A percentile compares a stretch with the other conserved stretches of the same genome.
Evolutionary conservation across 768 basidiomycete genomes (phyloP).

Genomic region (Hemileccinum impolitum): DNA sequence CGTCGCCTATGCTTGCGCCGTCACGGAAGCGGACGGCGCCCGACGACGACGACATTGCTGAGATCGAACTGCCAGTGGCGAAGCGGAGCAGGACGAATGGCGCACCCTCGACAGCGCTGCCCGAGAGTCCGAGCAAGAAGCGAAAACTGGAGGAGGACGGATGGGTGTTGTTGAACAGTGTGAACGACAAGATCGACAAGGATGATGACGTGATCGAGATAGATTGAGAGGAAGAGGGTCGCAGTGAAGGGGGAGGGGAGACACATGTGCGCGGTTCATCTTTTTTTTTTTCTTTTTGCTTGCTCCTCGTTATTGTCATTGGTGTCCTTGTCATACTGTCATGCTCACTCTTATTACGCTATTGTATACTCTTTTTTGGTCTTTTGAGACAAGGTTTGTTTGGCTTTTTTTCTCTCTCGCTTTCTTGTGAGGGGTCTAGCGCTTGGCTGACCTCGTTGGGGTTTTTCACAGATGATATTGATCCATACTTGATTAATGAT

Average conservation of each 20-base stretch:
- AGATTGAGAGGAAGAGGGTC: conserved; percentile 48
- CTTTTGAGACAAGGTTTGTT: neutral
- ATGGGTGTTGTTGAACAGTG: conserved; percentile 60
- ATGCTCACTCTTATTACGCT: conserved; percentile 2
- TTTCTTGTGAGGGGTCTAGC: too few species aligned
- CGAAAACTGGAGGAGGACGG: conserved; percentile 71
- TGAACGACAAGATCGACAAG: conserved; percentile 48
- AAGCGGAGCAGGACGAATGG: conserved; percentile 49
- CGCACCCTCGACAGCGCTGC: conserved; percentile 9
- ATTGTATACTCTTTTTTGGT: neutral
- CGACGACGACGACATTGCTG: conserved; percentile 50
- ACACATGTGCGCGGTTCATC: neutral
- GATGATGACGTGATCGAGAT: conserved; percentile 56
- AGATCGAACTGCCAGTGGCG: conserved; percentile 48
- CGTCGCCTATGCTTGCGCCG: conserved; percentile 40
- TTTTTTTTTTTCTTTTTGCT: neutral
- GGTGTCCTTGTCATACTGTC: neutral
- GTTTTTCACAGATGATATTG: too few species aligned
- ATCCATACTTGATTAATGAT: too few species aligned
- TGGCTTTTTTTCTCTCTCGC: neutral
- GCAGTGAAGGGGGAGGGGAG: too few species aligned
- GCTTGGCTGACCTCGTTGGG: too few species aligned
- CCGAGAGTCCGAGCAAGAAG: conserved; percentile 60
- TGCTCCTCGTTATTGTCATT: neutral
- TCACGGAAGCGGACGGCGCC: conserved; percentile 55